Conservation (phyloP, 495 filamentous ascomycete species). For the Annulohypoxylon nitens region DNA sequence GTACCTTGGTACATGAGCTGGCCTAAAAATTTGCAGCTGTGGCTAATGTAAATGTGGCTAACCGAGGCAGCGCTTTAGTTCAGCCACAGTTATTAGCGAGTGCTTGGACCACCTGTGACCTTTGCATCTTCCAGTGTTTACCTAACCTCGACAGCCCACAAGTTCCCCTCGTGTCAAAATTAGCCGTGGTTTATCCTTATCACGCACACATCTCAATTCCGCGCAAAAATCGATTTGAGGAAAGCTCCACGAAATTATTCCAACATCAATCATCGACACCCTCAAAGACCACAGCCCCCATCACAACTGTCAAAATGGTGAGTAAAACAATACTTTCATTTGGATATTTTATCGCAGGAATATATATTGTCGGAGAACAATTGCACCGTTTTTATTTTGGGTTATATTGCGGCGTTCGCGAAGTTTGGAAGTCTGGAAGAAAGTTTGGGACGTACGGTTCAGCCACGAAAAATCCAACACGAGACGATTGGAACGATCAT, state of each 20-base stretch:
- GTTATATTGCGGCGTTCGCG: constrained; percentile 10
- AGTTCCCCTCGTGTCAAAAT: constrained; percentile 16
- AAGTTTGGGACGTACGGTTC: not conserved
- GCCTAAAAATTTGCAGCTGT: not conserved
- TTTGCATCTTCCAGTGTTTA: not conserved
- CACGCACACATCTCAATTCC: constrained; percentile 49
- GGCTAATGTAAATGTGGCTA: not conserved
- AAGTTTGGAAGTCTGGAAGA: constrained; percentile 15
- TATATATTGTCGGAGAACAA: not conserved
- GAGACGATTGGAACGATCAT: constrained; percentile 12
- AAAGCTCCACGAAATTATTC: constrained; percentile 36
- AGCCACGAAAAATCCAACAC: constrained; percentile 20
- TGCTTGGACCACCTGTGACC: not conserved
- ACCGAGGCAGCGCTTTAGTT: not conserved
- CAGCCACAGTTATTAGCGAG: not conserved
- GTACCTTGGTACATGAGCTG: not conserved
- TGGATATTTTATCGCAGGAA: constrained; percentile 11
- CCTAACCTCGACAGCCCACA: not conserved
- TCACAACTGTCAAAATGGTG: constrained; percentile 48
- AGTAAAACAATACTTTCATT: constrained; percentile 26
- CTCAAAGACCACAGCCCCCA: constrained; percentile 37
- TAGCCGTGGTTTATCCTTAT: constrained; percentile 44
- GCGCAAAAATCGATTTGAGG: constrained; percentile 34
- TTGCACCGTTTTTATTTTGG: not conserved
- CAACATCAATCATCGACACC: constrained; percentile 35